phyloP scores from a whole-genome alignment of 2,329 filamentous ascomycete species.

The Alternaria atra region DNA sequence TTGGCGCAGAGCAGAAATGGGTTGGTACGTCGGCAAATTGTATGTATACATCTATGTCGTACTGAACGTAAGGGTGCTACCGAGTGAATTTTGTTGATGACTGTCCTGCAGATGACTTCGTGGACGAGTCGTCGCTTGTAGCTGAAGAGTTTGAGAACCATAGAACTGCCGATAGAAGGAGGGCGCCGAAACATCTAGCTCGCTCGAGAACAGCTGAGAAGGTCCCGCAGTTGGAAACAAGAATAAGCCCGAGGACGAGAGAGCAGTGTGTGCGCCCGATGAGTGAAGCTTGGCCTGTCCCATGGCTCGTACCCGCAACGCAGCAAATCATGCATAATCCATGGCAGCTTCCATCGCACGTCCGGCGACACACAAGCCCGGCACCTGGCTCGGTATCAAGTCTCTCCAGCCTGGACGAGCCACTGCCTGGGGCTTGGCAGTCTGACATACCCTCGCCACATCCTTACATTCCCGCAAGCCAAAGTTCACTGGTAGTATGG shows the following conservation, averaged over 20 bases:
- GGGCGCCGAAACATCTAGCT: conserved; percentile 7
- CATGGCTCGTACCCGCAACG: background rate
- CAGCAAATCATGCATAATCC: background rate
- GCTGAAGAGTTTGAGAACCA: conserved; percentile 18
- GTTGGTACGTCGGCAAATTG: conserved; percentile 23
- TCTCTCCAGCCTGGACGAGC: conserved; percentile 22
- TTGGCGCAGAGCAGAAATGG: conserved; percentile 26
- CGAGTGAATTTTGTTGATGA: conserved; percentile 2
- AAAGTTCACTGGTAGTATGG: conserved; percentile 5
- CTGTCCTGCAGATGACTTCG: conserved; percentile 22
- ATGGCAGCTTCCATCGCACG: conserved; percentile 7
- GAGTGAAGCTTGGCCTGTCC: background rate
- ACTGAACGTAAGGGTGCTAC: background rate
- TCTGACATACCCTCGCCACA: conserved; percentile 6
- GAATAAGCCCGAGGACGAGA: background rate
- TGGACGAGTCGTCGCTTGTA: conserved; percentile 27
- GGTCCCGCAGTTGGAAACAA: background rate
- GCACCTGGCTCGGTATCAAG: conserved; percentile 17
- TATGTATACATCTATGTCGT: conserved; percentile 8
- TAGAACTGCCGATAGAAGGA: background rate
- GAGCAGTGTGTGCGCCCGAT: background rate
- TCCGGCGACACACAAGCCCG: conserved; percentile 13
- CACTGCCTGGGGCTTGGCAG: conserved; percentile 5
- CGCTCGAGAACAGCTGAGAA: conserved; percentile 5
- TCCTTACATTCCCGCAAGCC: background rate